Evolutionary conservation across 805 yeast species (phyloP).

Genomic region (Lachancea waltii): DNA sequence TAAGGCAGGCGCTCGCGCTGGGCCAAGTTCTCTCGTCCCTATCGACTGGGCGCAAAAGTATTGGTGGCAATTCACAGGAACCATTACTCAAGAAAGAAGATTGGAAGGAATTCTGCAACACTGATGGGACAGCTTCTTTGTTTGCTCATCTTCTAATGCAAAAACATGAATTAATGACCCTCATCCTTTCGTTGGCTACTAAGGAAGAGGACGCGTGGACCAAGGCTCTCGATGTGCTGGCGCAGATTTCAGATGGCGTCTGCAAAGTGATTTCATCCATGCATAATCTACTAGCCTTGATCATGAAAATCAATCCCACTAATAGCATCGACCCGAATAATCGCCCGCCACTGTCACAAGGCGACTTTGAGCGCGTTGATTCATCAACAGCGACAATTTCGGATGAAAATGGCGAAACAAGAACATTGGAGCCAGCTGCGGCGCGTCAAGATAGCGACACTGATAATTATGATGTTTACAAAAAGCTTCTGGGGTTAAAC

Average conservation of each 20-base stretch:
- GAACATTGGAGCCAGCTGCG: too few relatives aligned
- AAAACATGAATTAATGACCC: slow-evolving; percentile 18
- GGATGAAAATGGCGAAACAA: too few relatives aligned
- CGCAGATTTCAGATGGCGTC: slow-evolving; percentile 15
- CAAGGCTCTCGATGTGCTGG: not conserved
- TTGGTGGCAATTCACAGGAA: not conserved
- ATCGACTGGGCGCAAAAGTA: slow-evolving; percentile 22
- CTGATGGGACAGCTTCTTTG: slow-evolving; percentile 1
- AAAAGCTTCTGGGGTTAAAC: slow-evolving; percentile 25
- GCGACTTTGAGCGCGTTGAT: not conserved
- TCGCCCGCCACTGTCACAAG: slow-evolving; percentile 3
- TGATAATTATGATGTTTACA: slow-evolving; percentile 22
- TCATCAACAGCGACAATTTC: too few relatives aligned
- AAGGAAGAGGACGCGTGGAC: slow-evolving; percentile 3
- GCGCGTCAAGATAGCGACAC: slow-evolving; percentile 4
- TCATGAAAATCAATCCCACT: slow-evolving; percentile 27
- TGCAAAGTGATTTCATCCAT: slow-evolving; percentile 22
- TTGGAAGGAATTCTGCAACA: not conserved
- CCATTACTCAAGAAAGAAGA: not conserved
- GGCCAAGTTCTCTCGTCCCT: slow-evolving; percentile 24
- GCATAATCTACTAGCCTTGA: slow-evolving; percentile 20
- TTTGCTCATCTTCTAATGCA: slow-evolving; percentile 19
- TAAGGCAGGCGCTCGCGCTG: slow-evolving; percentile 22
- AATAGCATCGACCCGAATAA: slow-evolving; percentile 23
- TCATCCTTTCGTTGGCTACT: slow-evolving; percentile 13